Base-by-base conservation (phyloP, 768 basidiomycete genomes). In the Sporobolomyces pararoseus region DNA sequence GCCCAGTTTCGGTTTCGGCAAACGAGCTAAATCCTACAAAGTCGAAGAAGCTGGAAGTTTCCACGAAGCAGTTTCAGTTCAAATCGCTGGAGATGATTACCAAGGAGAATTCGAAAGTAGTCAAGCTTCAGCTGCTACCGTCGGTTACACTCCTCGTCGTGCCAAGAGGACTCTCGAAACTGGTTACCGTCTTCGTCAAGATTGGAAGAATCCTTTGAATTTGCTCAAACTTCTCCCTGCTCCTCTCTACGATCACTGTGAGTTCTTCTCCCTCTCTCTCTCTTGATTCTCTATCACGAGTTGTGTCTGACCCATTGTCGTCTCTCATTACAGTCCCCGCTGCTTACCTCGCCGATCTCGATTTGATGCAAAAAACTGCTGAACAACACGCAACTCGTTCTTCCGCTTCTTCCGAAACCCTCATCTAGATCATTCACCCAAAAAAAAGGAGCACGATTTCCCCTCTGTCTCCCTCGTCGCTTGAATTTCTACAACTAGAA, bases 161-260 rank as follows among this genome's bases (percentile, higher is more conserved):
- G 19, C 29, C 34, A 44, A 39, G 37, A 35, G 49, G 57, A 32
- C 23, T 12, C 6, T 19, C 32, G 31, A 9, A 34, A 4, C 46
- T 13, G 6, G 25, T 27, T 29, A 42, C n/a, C 50, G 23, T 35
- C 47, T 29, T 6, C 19, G 13, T 1, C 19, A n/a, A 14, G 55
- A 23, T 21, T 35, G 37, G 46, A n/a, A 21, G 47, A 66, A 66
- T 35, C 65, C 65, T 27, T 27, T 66, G 14, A 59, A 58, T 27
- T 32, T 44, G 35, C 46, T 66, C 27, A 49, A 58, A 14, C 47
- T 52, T 23, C 57, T 66, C 12, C 65, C 65, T 19, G 35, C 35
- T 39, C 34, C 46, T 19, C 34, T 66, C 21, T 66, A 66, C 65
- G 65, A 66, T 50, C 65, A 66, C 49, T 58, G 46, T 42, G 17